Conservation (phyloP, 179 eudicot species). For the Heliamphora pulchella region DNA sequence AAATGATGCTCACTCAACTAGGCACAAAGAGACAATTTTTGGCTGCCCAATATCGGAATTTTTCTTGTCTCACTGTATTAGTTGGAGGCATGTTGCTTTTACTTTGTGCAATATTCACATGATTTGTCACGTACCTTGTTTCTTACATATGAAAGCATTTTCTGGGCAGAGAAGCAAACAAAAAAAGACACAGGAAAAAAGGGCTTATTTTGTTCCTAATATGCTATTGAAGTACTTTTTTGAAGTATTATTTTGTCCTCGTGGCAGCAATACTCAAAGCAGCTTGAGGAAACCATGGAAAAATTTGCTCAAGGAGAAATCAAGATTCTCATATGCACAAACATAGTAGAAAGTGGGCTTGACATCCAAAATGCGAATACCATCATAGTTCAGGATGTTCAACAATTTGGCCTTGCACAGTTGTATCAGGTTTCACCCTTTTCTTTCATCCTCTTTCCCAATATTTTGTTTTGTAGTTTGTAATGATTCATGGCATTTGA, state of each 20-base stretch:
- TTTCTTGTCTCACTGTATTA: too few species aligned
- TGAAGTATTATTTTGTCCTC: conserved; percentile 12
- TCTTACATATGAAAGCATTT: too few species aligned
- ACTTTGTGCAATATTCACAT: too few species aligned
- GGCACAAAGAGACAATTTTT: too few species aligned
- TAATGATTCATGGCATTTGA: conserved; percentile 5
- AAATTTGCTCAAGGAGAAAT: conserved; percentile 63
- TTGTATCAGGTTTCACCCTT: conserved; percentile 68
- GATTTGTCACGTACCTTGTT: neutral
- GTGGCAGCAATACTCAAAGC: conserved; percentile 91
- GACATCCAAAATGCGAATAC: conserved; percentile 98
- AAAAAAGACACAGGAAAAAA: too few species aligned
- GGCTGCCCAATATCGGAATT: too few species aligned
- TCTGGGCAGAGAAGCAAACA: too few species aligned
- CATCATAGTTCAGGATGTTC: conserved; percentile 89
- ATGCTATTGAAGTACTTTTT: neutral
- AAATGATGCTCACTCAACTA: too few species aligned
- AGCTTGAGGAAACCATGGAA: conserved; percentile 96
- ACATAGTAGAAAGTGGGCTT: conserved; percentile 95
- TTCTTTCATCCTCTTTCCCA: neutral
- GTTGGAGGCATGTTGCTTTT: too few species aligned
- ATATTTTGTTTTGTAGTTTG: conserved; percentile 10
- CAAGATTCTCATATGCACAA: conserved; percentile 80
- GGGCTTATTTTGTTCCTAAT: too few species aligned
- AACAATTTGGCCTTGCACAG: conserved; percentile 95